These are phyloP conservation scores for Omphalotus guepiniiformis DNA, from an alignment of 768 basidiomycete species.

Conservation along the genomic window DNA sequence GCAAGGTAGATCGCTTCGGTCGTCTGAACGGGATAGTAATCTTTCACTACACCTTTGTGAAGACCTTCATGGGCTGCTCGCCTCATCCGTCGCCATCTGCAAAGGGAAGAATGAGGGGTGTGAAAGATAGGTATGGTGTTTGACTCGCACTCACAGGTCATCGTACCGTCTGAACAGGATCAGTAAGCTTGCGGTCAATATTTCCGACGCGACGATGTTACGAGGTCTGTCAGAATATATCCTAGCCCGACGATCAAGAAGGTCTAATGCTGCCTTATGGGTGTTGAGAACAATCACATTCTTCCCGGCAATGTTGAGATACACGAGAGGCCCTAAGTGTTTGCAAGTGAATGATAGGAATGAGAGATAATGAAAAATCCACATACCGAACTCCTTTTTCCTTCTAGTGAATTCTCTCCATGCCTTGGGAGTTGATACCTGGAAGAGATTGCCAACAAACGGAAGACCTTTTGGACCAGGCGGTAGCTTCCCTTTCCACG, in stretches of 20 bases:
- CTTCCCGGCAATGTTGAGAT: slow-evolving; percentile 7
- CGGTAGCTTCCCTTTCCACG: too few relatives aligned
- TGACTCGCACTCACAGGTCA: too few relatives aligned
- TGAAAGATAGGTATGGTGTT: background rate
- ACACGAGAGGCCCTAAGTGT: slow-evolving; percentile 1
- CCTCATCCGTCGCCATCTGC: slow-evolving; percentile 7
- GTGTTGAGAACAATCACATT: slow-evolving; percentile 5
- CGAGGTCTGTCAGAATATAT: slow-evolving; percentile 4
- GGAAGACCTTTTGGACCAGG: slow-evolving; percentile 30
- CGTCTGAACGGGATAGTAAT: slow-evolving; percentile 4
- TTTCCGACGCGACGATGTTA: slow-evolving; percentile 2
- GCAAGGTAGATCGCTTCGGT: background rate
- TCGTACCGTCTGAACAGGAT: slow-evolving; percentile 3
- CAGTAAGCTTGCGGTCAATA: background rate
- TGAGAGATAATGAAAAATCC: background rate
- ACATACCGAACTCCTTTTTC: slow-evolving; percentile 3
- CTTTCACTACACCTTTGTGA: background rate
- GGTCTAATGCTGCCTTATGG: background rate
- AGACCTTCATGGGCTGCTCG: slow-evolving; percentile 2
- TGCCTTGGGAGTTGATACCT: background rate
- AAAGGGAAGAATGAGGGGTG: background rate
- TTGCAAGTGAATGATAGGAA: too few relatives aligned
- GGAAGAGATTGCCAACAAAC: slow-evolving; percentile 23
- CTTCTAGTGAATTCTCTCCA: background rate
- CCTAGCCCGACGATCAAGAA: slow-evolving; percentile 1